These are phyloP conservation scores for Blastomyces percursus DNA, from an alignment of 2,329 filamentous ascomycete species.

Conservation along the genomic window DNA sequence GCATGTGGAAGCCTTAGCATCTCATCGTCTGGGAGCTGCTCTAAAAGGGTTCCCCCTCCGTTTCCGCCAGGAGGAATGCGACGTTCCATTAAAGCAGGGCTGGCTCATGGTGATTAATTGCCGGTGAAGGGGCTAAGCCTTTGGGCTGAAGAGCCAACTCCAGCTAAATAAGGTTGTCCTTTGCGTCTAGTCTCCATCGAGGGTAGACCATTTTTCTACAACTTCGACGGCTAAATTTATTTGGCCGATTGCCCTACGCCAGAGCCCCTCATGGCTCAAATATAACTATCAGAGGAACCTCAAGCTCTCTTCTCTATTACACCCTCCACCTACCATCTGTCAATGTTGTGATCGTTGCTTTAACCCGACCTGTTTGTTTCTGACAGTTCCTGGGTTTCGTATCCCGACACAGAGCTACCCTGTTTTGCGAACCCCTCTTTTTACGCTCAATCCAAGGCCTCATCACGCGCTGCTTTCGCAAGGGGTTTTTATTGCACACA, in stretches of 20 bases:
- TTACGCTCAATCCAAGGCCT: not conserved
- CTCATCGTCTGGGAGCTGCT: not conserved
- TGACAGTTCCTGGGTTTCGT: not conserved
- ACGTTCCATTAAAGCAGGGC: not conserved
- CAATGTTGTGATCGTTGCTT: not conserved
- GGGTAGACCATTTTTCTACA: not conserved
- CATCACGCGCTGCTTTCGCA: not conserved
- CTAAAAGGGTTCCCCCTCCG: not conserved
- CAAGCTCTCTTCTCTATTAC: not conserved
- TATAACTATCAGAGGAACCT: not conserved
- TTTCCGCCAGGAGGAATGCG: not conserved
- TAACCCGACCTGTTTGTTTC: not conserved
- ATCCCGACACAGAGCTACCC: not conserved
- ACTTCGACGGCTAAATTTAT: not conserved
- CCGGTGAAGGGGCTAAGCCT: not conserved
- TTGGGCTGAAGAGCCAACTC: not conserved
- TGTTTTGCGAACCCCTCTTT: too few species aligned
- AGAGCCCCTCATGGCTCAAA: not conserved
- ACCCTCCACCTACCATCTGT: not conserved
- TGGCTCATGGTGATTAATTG: not conserved
- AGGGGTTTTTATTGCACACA: not conserved
- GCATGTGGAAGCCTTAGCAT: not conserved
- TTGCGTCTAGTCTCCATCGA: not conserved
- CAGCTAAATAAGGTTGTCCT: not conserved
- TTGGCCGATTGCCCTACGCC: not conserved